Conservation (phyloP, 805 yeast genomes). For the Saccharomycopsis fermentans region DNA sequence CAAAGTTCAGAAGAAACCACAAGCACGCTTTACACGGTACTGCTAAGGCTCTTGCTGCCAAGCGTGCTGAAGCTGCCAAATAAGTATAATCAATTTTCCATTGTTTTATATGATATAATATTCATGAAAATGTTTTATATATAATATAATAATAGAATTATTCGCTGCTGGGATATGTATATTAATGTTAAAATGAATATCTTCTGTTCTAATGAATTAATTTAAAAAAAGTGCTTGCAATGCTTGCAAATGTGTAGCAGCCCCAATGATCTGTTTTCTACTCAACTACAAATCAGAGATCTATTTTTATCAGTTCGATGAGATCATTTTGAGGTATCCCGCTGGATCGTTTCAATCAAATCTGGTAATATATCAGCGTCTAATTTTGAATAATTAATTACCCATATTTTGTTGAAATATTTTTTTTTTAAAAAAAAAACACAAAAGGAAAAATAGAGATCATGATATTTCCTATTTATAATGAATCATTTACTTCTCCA, state of each 20-base stretch:
- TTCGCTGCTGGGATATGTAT: slow-evolving; percentile 1
- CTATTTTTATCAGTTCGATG: too few relatives aligned
- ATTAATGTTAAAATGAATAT: slow-evolving; percentile 1
- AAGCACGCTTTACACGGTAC: slow-evolving; percentile 98
- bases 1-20: slow-evolving; percentile 99
- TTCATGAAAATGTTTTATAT: not conserved
- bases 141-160: not conserved
- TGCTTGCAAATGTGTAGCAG: too few relatives aligned
- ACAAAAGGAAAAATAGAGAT: not conserved
- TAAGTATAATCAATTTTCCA: slow-evolving; percentile 1
- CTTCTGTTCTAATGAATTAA: slow-evolving; percentile 1
- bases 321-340: too few relatives aligned
- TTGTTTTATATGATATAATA: not conserved
- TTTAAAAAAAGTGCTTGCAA: not conserved
- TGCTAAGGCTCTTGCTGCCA: slow-evolving; percentile 84
- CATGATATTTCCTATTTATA: too few relatives aligned
- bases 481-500: too few relatives aligned
- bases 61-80: slow-evolving; percentile 41
- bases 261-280: too few relatives aligned
- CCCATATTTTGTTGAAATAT: too few relatives aligned
- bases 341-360: too few relatives aligned
- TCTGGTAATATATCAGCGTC: not conserved
- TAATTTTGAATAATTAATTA: not conserved
- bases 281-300: too few relatives aligned
- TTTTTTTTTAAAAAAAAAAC: not conserved